Evolutionary conservation across 208 protist species (phyloP).

Genomic region (Lotmaria passim): DNA sequence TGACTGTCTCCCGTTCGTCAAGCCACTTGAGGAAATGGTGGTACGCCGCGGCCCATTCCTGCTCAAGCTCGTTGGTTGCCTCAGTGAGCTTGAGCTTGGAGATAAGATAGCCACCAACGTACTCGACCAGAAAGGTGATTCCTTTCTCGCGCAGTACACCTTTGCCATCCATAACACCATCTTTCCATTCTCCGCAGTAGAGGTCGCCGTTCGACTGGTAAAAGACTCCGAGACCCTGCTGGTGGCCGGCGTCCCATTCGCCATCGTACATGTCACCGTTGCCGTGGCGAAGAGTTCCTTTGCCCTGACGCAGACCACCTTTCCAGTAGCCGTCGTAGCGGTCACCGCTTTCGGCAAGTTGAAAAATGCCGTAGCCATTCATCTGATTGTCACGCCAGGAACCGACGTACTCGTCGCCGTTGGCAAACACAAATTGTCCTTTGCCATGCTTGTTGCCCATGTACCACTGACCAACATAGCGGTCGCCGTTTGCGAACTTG

Average conservation of each 20-base stretch:
- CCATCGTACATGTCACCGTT: constrained; percentile 70
- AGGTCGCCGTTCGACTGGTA: constrained; percentile 51
- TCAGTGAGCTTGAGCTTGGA: constrained; percentile 32
- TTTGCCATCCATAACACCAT: constrained; percentile 68
- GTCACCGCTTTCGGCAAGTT: constrained; percentile 43
- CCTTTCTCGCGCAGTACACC: constrained; percentile 56
- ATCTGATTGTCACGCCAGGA: constrained; percentile 65
- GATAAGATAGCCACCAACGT: constrained; percentile 60
- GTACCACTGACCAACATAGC: constrained; percentile 71
- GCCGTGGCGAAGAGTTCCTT: constrained; percentile 46
- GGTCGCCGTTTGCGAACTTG: constrained; percentile 60
- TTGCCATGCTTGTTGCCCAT: constrained; percentile 76
- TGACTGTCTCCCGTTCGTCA: constrained; percentile 11
- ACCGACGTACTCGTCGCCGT: constrained; percentile 68
- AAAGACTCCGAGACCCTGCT: constrained; percentile 62
- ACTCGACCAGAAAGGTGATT: constrained; percentile 53
- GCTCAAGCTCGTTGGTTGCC: constrained; percentile 23
- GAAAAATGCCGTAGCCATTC: constrained; percentile 67
- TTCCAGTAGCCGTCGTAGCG: constrained; percentile 66
- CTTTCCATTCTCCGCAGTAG: constrained; percentile 76
- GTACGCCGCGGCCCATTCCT: constrained; percentile 27
- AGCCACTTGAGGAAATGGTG: constrained; percentile 28
- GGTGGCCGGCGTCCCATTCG: constrained; percentile 53
- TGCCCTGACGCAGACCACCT: constrained; percentile 51
- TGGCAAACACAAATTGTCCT: constrained; percentile 52